These are phyloP conservation scores for Trametes polyzona DNA, from an alignment of 1,284 basidiomycete genomes.

Conservation along the genomic window DNA sequence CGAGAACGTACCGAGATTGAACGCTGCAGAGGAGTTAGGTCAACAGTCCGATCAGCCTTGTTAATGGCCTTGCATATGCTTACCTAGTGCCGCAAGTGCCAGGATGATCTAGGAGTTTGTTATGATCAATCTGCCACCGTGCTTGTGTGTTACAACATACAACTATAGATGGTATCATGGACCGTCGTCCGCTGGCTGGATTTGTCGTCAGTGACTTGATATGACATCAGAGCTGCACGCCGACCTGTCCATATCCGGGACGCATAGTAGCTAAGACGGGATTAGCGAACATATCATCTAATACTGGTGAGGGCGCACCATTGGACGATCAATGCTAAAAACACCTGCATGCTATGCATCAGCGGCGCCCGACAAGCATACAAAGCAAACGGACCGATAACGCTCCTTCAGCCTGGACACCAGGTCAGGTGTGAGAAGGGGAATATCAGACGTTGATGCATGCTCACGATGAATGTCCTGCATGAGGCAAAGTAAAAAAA, in stretches of 20 bases:
- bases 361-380: not conserved
- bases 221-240: not conserved
- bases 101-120: constrained; percentile 3
- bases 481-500: not conserved
- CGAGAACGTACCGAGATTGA: constrained; percentile 35
- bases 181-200: constrained; percentile 21
- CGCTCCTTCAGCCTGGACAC: constrained; percentile 37
- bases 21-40: constrained; percentile 24
- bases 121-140: not conserved
- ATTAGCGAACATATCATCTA: not conserved
- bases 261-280: constrained; percentile 39
- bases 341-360: constrained; percentile 25
- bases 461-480: constrained; percentile 46
- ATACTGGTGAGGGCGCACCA: constrained; percentile 26
- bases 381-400: constrained; percentile 36
- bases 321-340: constrained; percentile 39
- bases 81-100: constrained; percentile 17
- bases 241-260: constrained; percentile 38
- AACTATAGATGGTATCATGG: constrained; percentile 17
- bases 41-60: too few relatives aligned
- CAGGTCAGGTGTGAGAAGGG: not conserved
- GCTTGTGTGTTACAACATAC: constrained; percentile 9
- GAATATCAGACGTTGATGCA: not conserved
- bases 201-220: not conserved
- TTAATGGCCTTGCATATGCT: not conserved